A percentile compares a stretch with the other conserved stretches of the same genome.
These are phyloP conservation scores for Noccaea caerulescens DNA, from an alignment of 345 rosid genomes.

Conservation along the genomic window DNA sequence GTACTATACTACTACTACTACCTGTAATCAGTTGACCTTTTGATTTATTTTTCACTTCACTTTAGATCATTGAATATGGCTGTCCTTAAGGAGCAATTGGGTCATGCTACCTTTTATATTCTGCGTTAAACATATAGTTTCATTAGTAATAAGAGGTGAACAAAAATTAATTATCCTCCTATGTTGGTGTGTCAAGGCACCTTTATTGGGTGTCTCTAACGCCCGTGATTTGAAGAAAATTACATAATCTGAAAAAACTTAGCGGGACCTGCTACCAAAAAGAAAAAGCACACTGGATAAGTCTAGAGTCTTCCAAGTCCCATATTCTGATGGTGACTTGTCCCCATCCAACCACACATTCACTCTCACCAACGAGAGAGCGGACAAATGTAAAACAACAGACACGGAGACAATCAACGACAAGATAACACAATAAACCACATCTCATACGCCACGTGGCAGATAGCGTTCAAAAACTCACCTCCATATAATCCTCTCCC, in stretches of 20 bases:
- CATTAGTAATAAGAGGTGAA: no score
- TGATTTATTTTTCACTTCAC: background rate
- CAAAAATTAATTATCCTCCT: no score
- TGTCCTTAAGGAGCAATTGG: conserved; percentile 13
- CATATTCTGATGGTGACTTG: background rate
- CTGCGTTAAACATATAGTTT: no score
- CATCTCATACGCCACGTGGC: conserved; percentile 60
- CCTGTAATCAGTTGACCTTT: conserved; percentile 25
- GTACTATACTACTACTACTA: conserved; percentile 38
- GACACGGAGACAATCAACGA: conserved; percentile 6
- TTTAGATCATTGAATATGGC: conserved; percentile 23
- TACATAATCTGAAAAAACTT: conserved; percentile 21
- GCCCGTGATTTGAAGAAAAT: background rate
- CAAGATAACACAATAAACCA: conserved; percentile 50
- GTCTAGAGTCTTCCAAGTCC: conserved; percentile 13
- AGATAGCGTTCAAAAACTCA: conserved; percentile 34
- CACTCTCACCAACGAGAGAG: no score
- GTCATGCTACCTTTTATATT: no score
- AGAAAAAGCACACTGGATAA: no score
- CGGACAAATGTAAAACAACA: conserved; percentile 6
- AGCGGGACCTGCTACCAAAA: background rate
- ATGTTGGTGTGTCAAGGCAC: background rate
- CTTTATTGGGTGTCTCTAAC: background rate
- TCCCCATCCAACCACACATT: conserved; percentile 22
- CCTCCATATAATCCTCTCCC: conserved; percentile 14